phyloP scores from a whole-genome alignment of 345 rosid species.

The Mallotus nudiflorus region DNA sequence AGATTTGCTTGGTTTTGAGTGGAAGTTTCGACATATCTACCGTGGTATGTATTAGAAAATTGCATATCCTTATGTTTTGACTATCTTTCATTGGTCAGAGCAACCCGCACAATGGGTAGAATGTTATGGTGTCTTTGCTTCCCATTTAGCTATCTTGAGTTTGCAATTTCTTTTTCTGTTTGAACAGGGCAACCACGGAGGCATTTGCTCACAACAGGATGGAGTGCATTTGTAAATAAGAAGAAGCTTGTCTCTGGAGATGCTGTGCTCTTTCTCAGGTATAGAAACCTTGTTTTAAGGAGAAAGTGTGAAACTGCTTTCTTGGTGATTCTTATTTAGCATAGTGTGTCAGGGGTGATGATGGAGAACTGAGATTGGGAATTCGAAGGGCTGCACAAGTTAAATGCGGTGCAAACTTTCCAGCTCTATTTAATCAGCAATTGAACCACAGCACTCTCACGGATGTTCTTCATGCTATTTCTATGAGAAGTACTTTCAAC shows the following conservation, averaged over 20 bases:
- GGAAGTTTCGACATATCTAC: slow-evolving; percentile 96
- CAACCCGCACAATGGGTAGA: neutral
- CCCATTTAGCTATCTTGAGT: neutral
- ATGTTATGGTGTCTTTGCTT: neutral
- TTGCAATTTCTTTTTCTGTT: slow-evolving; percentile 13
- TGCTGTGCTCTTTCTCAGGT: slow-evolving; percentile 98
- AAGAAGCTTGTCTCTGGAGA: slow-evolving; percentile 99
- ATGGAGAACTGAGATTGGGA: slow-evolving; percentile 93
- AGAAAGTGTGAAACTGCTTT: neutral
- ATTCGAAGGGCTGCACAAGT: slow-evolving; percentile 86
- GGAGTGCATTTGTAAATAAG: slow-evolving; percentile 98
- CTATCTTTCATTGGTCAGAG: neutral
- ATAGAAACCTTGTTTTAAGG: neutral
- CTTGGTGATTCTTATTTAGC: slow-evolving; percentile 8
- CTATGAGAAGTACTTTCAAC: slow-evolving; percentile 57
- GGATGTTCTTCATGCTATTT: slow-evolving; percentile 72
- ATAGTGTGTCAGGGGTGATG: slow-evolving; percentile 68
- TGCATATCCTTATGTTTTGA: neutral
- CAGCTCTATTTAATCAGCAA: slow-evolving; percentile 46
- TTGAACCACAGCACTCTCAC: slow-evolving; percentile 54
- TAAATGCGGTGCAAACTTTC: slow-evolving; percentile 50
- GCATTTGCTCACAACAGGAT: slow-evolving; percentile 98
- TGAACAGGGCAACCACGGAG: slow-evolving; percentile 91
- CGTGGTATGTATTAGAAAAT: slow-evolving; percentile 52
- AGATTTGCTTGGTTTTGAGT: slow-evolving; percentile 94